Evolutionary conservation across 495 filamentous ascomycete species (phyloP), one percentile per base, ranked within the genome.

Genomic region (Pseudevernia furfuracea): DNA sequence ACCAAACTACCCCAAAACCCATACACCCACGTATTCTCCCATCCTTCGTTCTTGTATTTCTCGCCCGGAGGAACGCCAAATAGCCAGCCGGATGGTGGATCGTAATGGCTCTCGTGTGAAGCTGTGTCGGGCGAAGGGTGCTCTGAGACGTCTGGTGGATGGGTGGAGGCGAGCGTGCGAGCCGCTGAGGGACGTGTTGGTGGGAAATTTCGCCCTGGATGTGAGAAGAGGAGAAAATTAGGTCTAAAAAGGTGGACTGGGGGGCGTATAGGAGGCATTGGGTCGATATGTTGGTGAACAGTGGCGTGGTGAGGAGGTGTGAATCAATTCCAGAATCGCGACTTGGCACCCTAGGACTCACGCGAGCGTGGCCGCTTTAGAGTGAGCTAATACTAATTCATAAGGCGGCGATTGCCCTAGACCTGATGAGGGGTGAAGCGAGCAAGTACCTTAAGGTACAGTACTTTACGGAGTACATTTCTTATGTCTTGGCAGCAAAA

Each of bases 11-110:
- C 94, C 76, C 85, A 90, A 74, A 96, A 96, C 25, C 93, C 92
- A 74, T 87, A 96, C 75, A 89, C 85, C 81, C 86, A 94, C 37
- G 93, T 77, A 30, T 76, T 82, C 84, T 98, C 94, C 94, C 94
- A 98, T 57, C 92, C 93, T 76, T 98, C 94, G 76, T 90, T 92
- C 82, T 90, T 82, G 75, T 90, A 89, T 76, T 96, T 95, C 85
- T 96, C 88, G 59, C 92, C 92, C 30, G 94, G 95, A 76, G 87
- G 88, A 68, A 97, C 80, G 67, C 91, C 91, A 71, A 88, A 96
- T 60, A 98, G 85, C 87, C 88, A 96, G 67, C 94, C 94, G 64
- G 81, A 84, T 11, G 94, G 94, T 23, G 92, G 89, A 69, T 98
- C 95, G 78, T 92, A 98, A 73, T 90, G 87, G 60, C 83, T 77